phyloP scores from a whole-genome alignment of 371 early-diverging fungal genomes.

The Mortierella sp. region DNA sequence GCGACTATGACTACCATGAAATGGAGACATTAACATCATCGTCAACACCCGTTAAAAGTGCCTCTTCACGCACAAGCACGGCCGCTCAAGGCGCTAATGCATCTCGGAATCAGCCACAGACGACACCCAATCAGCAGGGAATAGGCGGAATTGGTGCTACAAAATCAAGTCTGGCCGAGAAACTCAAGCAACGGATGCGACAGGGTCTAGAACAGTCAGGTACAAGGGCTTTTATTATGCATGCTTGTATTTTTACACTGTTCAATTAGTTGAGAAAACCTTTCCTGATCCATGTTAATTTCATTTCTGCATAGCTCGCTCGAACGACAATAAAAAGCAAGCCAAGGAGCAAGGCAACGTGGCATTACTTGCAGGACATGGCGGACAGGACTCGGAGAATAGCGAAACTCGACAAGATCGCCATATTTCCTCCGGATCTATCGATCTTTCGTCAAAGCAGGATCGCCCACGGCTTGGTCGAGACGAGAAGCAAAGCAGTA shows the following conservation, averaged over 20 bases:
- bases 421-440: no score
- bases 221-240: background rate
- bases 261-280: background rate
- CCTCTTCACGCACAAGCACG: background rate
- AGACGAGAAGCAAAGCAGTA: slow-evolving; percentile 12
- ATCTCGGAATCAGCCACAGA: background rate
- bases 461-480: background rate
- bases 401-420: background rate
- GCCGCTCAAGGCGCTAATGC: background rate
- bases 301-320: slow-evolving; percentile 6
- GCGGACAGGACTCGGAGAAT: background rate
- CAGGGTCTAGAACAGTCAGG: slow-evolving; percentile 45
- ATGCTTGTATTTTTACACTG: background rate
- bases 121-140: background rate
- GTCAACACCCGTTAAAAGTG: background rate
- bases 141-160: background rate
- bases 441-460: background rate
- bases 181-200: slow-evolving; percentile 46
- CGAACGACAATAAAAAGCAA: slow-evolving; percentile 21
- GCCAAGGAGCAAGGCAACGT: slow-evolving; percentile 20
- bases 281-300: background rate
- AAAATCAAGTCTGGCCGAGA: slow-evolving; percentile 38
- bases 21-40: background rate
- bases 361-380: background rate
- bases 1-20: background rate